Conservation (phyloP, 2,329 filamentous ascomycete genomes). For the Penicillium thymicola region DNA sequence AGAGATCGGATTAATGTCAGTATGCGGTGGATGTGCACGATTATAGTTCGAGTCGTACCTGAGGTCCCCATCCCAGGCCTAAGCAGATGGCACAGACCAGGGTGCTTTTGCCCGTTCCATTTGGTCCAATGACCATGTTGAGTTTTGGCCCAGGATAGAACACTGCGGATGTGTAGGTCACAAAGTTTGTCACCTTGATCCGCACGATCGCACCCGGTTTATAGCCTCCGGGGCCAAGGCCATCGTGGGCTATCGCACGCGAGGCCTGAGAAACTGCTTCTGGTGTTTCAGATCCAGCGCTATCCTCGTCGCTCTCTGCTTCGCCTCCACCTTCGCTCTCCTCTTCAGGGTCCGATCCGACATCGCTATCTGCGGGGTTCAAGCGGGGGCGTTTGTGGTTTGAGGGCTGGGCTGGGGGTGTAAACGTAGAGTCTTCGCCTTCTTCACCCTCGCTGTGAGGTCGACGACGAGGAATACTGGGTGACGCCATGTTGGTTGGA, state of each 20-base stretch:
- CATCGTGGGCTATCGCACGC: conserved; percentile 7
- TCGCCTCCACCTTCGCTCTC: neutral
- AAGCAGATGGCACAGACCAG: conserved; percentile 95
- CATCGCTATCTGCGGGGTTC: conserved; percentile 21
- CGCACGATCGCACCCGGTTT: conserved; percentile 80
- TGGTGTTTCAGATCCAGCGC: neutral
- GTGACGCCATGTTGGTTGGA: conserved; percentile 27
- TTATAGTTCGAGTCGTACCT: conserved; percentile 36
- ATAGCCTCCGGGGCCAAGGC: conserved; percentile 23
- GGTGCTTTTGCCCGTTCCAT: conserved; percentile 96
- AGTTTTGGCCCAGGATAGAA: conserved; percentile 87
- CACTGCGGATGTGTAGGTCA: conserved; percentile 89
- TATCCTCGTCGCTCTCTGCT: conserved; percentile 5
- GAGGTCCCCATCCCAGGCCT: conserved; percentile 78
- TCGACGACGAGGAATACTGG: conserved; percentile 29
- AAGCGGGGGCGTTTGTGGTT: conserved; percentile 35
- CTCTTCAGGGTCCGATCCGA: conserved; percentile 9
- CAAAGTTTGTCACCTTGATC: conserved; percentile 82
- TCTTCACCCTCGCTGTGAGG: conserved; percentile 29
- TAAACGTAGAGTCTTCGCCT: conserved; percentile 17
- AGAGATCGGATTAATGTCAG: neutral
- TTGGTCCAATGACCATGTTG: conserved; percentile 99
- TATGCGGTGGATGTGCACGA: neutral
- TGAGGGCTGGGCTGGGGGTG: conserved; percentile 25
- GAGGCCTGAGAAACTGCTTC: neutral